Base-by-base conservation (phyloP, 345 rosid species). In the Mallotus nudiflorus region DNA sequence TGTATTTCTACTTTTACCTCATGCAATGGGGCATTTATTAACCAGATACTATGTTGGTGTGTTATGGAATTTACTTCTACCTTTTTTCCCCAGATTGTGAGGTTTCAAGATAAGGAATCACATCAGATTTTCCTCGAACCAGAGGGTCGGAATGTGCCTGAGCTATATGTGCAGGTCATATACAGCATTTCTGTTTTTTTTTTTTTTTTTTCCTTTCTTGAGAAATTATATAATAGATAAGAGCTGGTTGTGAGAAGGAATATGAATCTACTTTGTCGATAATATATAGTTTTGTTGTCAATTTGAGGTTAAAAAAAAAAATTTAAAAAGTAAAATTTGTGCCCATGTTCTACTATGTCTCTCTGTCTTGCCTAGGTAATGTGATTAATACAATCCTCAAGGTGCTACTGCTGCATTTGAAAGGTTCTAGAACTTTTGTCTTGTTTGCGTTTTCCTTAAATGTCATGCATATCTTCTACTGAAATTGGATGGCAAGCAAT, bases 41-140 rank as follows among this genome's bases (percentile, higher is more conserved):
- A 60, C 28, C 46, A n/a, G 13, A 0, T 60, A 20, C 0, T 4
- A 28, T 6, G 27, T 52, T 49, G 33, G 14, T 68, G n/a, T 55
- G 58, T n/a, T 56, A 10, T 52, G 24, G 28, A 19, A 12, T 59
- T 66, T 76, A 16, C 42, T 40, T 19, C 16, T 66, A 9, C 63
- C 50, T 65, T 20, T 10, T 2, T 68, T 18, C 16, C 42, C 15
- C 70, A 91, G 98, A 87, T 94, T 80, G 98, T 94, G 75, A 90
- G 98, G 80, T 94, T 94, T 85, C 78, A 88, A 71, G 97, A 91
- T 79, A 91, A 94, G 76, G 98, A 94, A 78, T 94, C 97, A 59
- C 98, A 94, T 90, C 98, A 94, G 73, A 91, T 94, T 81, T 94
- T 94, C 79, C 97, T 94, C 10, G 98, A 94, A 80, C 98, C 98